Base-by-base conservation (phyloP, 129 eudicot genomes). In the Pseudognaphalium luteoalbum region DNA sequence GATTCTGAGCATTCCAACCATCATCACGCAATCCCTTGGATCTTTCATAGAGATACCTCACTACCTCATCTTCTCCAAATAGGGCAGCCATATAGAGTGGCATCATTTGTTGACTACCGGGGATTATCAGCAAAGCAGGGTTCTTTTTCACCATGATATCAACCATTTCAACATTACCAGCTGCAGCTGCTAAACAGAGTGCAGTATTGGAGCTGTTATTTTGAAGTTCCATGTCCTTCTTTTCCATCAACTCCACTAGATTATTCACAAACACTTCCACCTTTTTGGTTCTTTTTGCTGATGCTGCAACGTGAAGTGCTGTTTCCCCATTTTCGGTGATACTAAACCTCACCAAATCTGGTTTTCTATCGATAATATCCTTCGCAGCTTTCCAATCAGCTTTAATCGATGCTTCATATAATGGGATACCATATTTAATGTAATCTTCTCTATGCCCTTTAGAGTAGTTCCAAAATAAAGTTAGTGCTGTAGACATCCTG, bases 281-380 rank as follows among this genome's bases (percentile, higher is more conserved):
- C 25, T 66, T 69, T 64, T 72, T 79, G 16, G 68, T 50, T 17
- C 54, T 52, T 10, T 22, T 22, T 5, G 81, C 85, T 2, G 81
- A 77, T 28, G 89, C 83, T 10, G 92, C 88, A 80, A 87, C 71
- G 50, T 87, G 92, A 58, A 87, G 86, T 7, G 88, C 87, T 20
- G 83, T 87, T 56, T 87, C 91, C 0, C 58, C 56, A 34, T 83
- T 80, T 62, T 84, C 83, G 0, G 88, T 72, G 76, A 87, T 84
- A 11, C 50, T 69, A 57, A 44, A 75, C 7, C 60, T 39, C 42
- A 79, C 71, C 42, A 82, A 35, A 0, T 75, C 41, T 1, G 52
- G 66, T 4, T 77, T 63, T 0, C 2, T 9, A 22, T 42, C 42
- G 2, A 81, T 11, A 22, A 84, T 81, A 16, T 14, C 74, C 74